Evolutionary conservation across 176 grass and related monocot genomes (phyloP).

Genomic region (Eremochloa ophiuroides): DNA sequence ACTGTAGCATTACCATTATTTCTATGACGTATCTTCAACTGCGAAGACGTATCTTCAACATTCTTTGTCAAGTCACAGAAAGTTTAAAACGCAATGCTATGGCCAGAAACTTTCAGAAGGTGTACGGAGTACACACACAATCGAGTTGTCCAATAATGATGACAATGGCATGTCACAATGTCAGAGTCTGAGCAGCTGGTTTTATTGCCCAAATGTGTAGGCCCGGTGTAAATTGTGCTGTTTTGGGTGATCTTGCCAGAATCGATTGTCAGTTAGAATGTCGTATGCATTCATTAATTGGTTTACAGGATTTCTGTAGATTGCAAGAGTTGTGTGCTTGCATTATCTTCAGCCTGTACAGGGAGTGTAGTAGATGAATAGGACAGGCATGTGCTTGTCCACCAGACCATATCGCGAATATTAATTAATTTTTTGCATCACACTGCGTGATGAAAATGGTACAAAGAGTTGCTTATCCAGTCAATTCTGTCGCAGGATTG

Average conservation of each 20-base stretch:
- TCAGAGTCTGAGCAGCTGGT: neutral
- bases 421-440: neutral
- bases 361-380: neutral
- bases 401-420: neutral
- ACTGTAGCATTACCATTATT: too few relatives aligned
- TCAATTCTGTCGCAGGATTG: neutral
- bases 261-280: slow-evolving; percentile 28
- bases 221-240: neutral
- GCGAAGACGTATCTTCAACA: too few relatives aligned
- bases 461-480: neutral
- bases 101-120: too few relatives aligned
- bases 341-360: neutral
- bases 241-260: neutral
- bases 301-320: neutral
- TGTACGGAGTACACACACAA: too few relatives aligned
- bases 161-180: neutral
- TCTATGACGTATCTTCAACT: too few relatives aligned
- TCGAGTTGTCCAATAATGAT: neutral
- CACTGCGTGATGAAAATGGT: neutral
- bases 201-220: neutral
- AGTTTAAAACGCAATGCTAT: too few relatives aligned
- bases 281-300: slow-evolving; percentile 17
- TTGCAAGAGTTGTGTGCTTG: neutral
- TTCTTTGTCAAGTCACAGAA: too few relatives aligned
- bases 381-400: neutral